Evolutionary conservation across 257 asterid genomes (phyloP).

Genomic region (Primulina eburnea): DNA sequence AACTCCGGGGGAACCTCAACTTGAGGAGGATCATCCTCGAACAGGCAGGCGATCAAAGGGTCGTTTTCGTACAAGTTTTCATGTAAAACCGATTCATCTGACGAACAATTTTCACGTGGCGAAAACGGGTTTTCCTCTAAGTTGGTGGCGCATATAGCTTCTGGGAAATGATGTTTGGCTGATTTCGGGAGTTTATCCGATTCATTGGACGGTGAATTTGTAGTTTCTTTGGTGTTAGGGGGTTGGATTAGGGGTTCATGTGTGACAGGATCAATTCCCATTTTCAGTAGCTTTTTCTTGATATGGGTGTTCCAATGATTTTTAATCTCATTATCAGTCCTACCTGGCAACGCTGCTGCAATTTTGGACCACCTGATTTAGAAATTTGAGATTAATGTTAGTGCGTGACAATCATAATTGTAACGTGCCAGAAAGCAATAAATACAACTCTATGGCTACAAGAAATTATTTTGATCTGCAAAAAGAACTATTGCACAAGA

Average conservation of each 20-base stretch:
- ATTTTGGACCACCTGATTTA: slow-evolving; percentile 76
- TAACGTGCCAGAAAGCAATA: background rate
- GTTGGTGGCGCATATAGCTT: background rate
- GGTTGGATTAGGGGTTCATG: slow-evolving; percentile 55
- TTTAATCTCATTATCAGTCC: slow-evolving; percentile 92
- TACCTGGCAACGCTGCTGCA: slow-evolving; percentile 87
- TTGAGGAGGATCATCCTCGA: slow-evolving; percentile 38
- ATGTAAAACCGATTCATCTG: slow-evolving; percentile 41
- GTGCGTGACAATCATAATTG: background rate
- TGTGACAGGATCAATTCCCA: slow-evolving; percentile 91
- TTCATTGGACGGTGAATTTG: slow-evolving; percentile 22
- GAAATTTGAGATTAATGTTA: background rate
- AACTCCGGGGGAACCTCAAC: slow-evolving; percentile 43
- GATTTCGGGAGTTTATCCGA: slow-evolving; percentile 1
- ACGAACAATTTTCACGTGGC: slow-evolving; percentile 46
- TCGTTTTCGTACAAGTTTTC: slow-evolving; percentile 43
- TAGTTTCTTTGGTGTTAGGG: slow-evolving; percentile 29
- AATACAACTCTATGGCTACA: no score
- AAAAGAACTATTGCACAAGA: no score
- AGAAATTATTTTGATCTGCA: no score
- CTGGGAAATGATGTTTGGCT: slow-evolving; percentile 14
- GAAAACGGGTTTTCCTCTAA: slow-evolving; percentile 40
- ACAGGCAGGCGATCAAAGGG: slow-evolving; percentile 48
- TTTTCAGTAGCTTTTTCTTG: slow-evolving; percentile 79
- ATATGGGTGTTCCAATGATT: slow-evolving; percentile 97